These are phyloP conservation scores for Rhypophila decipiens DNA, from an alignment of 495 filamentous ascomycete genomes.

Conservation along the genomic window DNA sequence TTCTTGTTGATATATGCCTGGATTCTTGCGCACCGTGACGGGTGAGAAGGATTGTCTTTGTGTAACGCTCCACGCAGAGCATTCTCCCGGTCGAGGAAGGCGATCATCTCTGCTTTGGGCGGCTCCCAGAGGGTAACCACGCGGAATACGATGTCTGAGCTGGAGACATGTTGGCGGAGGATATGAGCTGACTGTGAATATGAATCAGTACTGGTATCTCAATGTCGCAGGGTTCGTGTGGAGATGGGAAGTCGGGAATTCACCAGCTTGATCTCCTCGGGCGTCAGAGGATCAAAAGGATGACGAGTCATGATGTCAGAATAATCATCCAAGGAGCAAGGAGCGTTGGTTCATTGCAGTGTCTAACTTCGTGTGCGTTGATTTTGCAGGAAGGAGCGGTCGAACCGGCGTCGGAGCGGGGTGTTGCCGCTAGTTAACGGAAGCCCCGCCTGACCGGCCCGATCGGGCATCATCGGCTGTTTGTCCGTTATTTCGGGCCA, in stretches of 20 bases:
- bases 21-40: constrained; percentile 50
- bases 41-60: constrained; percentile 22
- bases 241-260: neutral
- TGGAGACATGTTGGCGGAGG: constrained; percentile 24
- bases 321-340: neutral
- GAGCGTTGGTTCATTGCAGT: too few species aligned
- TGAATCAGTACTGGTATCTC: neutral
- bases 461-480: too few species aligned
- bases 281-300: neutral
- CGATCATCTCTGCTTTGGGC: constrained; percentile 47
- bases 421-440: too few species aligned
- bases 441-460: too few species aligned
- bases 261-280: neutral
- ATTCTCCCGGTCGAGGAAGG: constrained; percentile 27
- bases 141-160: constrained; percentile 50
- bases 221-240: neutral
- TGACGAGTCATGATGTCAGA: neutral
- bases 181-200: constrained; percentile 42
- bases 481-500: too few species aligned
- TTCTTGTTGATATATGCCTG: constrained; percentile 27
- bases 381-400: too few species aligned
- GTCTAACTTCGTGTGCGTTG: too few species aligned
- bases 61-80: neutral
- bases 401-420: too few species aligned
- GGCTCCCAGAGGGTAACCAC: constrained; percentile 57